Evolutionary conservation across 2,329 filamentous ascomycete genomes (phyloP).

Genomic region (Xylogone sp.): DNA sequence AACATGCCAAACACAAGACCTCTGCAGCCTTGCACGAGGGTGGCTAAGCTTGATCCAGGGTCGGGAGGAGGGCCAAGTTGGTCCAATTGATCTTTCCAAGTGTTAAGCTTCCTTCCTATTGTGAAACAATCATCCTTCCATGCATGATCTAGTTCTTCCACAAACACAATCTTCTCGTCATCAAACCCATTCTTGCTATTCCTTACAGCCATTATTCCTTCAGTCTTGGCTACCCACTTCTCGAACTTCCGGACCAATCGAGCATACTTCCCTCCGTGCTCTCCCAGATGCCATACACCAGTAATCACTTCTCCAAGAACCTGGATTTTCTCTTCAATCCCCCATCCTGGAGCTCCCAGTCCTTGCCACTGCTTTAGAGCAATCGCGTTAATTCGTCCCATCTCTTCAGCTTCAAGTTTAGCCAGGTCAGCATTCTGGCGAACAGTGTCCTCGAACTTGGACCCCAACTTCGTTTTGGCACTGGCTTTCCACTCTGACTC

Average conservation of each 20-base stretch:
- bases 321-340: conserved; percentile 54
- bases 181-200: conserved; percentile 26
- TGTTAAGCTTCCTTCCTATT: conserved; percentile 51
- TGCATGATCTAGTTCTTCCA: conserved; percentile 48
- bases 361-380: conserved; percentile 49
- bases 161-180: conserved; percentile 39
- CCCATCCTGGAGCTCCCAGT: conserved; percentile 24
- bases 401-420: conserved; percentile 38
- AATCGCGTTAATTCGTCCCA: conserved; percentile 44
- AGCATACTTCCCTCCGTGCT: conserved; percentile 51
- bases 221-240: conserved; percentile 49
- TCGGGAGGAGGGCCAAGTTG: conserved; percentile 36
- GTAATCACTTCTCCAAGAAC: conserved; percentile 52
- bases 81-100: conserved; percentile 45
- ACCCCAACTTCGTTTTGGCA: conserved; percentile 45
- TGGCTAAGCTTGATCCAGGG: conserved; percentile 37
- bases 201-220: conserved; percentile 43
- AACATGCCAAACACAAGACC: conserved; percentile 55
- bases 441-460: conserved; percentile 36
- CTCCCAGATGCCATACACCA: conserved; percentile 55
- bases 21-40: conserved; percentile 44
- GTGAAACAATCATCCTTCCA: conserved; percentile 58
- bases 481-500: conserved; percentile 51
- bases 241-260: conserved; percentile 55
- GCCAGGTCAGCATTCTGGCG: conserved; percentile 38